Base-by-base conservation (phyloP, 2,329 filamentous ascomycete species). In the Cladosporium sphaerospermum region DNA sequence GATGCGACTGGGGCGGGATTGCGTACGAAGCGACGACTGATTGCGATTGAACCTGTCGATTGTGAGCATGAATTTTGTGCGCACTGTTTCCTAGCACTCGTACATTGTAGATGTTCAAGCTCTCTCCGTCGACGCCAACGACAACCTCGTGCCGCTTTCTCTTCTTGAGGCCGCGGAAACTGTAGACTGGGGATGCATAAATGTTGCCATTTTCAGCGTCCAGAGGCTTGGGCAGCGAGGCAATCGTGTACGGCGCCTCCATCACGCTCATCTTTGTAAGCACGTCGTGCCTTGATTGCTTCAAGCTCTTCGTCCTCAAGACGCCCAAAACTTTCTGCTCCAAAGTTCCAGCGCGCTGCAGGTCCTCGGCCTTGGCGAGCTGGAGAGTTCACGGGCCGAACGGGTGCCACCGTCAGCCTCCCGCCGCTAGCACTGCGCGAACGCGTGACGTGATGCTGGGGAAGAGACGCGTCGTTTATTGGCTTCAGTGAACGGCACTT, bases 31-130 rank as follows among this genome's bases (percentile, higher is more conserved):
- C 78, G 14, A 81, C 72, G 8, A 82, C 73, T 60, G 77, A 80
- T 8, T 82, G 79, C 48, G 78, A 80, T 74, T 82, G 79, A 18
- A 83, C 69, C 82, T 84, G 54, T 9, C 31, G 8, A 13, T 13
- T 28, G 60, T 65, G 46, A 66, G 45, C 19, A 19, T 39, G 6
- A 23, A 8, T 13, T 19, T 39, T 32, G 8, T 45, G 9, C 4
- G 3, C 19, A 16, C 28, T 4, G 23, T 34, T n/a, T n/a, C 6
- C n/a, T 36, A 1, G 13, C 9, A 14, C 11, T 28, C 67, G 45
- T 71, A 84, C 81, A 68, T 82, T 81, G 69, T 84, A 84, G 34
- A 85, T 77, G 57, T 78, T 82, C 46, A 85, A 69, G 31, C 78
- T 77, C 63, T 84, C 80, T 37, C 81, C 80, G 63, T 84, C 80